Base-by-base conservation (phyloP, 208 protist genomes). In the Polymyxa betae region DNA sequence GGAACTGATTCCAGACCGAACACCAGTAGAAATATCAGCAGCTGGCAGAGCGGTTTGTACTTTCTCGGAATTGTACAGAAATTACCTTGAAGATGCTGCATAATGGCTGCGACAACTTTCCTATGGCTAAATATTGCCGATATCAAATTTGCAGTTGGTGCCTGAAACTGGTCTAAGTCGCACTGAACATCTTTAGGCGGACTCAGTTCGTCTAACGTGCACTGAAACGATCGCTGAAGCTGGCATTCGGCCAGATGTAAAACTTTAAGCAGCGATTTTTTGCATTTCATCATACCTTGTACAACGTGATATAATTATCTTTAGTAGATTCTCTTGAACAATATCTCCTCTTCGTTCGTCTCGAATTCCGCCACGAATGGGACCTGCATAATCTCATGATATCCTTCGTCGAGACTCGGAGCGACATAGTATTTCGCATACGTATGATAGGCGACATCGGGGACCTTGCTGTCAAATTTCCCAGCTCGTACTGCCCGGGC, bases 381-480 rank as follows among this genome's bases (percentile, higher is more conserved):
- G 5, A 82, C 35, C 5, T 5, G n/a, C 5, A 82, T 82, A n/a
- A 82, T 82, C 16, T 82, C 72, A 16, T 12, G 35, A 43, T 38
- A 40, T 5, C 72, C 72, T 82, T 82, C 72, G 5, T 82, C 72
- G 5, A 35, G 5, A 35, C 16, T 38, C 16, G 72, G 72, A 5
- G 5, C 72, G 16, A 45, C 35, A 43, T 82, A 82, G 72, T 40
- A 82, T 35, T 82, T 82, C 16, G 72, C 72, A 82, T 82, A 82
- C 12, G 72, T 82, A n/a, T 82, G 72, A 43, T 82, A 82, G 40
- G 35, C n/a, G 35, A 82, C 72, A 35, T 35, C n/a, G 35, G 72
- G 35, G 35, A 43, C 12, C 40, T 82, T 82, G 35, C 5, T 45
- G 5, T 5, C 16, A 35, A 5, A 5, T n/a, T 38, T 20, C 5